Percentiles rank a stretch among this genome's conserved stretches.
Evolutionary conservation across 2,329 filamentous ascomycete species (phyloP).

Genomic region (Nothopassalora personata): DNA sequence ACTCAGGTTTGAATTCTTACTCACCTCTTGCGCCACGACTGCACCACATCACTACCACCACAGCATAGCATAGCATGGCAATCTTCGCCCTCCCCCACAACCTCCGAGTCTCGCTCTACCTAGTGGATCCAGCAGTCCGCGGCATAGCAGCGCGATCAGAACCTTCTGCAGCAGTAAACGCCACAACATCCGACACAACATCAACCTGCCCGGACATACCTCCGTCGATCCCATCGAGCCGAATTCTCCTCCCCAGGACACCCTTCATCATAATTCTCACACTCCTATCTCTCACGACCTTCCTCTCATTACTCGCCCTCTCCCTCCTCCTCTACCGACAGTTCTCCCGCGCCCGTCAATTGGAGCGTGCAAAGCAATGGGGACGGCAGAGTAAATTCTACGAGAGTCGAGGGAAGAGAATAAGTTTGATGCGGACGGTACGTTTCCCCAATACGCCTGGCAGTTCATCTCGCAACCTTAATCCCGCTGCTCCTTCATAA

Average conservation of each 20-base stretch:
- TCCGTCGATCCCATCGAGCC: neutral
- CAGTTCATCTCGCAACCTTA: too few relatives aligned
- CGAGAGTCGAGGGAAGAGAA: conserved; percentile 9
- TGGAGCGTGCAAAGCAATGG: conserved; percentile 17
- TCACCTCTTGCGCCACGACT: neutral
- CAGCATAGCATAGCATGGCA: neutral
- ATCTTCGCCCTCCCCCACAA: neutral
- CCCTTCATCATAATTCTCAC: conserved; percentile 23
- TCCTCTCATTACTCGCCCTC: conserved; percentile 20
- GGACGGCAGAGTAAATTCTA: conserved; percentile 21
- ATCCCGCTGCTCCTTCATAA: too few relatives aligned
- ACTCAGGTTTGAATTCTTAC: neutral
- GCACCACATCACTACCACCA: neutral
- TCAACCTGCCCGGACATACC: conserved; percentile 7
- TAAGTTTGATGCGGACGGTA: conserved; percentile 23
- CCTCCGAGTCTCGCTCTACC: neutral
- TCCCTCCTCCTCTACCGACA: conserved; percentile 19
- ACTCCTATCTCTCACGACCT: conserved; percentile 19
- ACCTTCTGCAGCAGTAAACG: neutral
- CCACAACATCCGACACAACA: neutral
- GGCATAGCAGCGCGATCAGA: neutral
- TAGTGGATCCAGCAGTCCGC: neutral
- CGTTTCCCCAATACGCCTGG: neutral
- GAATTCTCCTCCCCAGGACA: conserved; percentile 24
- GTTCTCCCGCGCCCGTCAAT: conserved; percentile 11